Evolutionary conservation across 1,284 basidiomycete genomes (phyloP), one percentile per base, ranked within the genome.

Genomic region (Cutaneotrichosporon sp.): DNA sequence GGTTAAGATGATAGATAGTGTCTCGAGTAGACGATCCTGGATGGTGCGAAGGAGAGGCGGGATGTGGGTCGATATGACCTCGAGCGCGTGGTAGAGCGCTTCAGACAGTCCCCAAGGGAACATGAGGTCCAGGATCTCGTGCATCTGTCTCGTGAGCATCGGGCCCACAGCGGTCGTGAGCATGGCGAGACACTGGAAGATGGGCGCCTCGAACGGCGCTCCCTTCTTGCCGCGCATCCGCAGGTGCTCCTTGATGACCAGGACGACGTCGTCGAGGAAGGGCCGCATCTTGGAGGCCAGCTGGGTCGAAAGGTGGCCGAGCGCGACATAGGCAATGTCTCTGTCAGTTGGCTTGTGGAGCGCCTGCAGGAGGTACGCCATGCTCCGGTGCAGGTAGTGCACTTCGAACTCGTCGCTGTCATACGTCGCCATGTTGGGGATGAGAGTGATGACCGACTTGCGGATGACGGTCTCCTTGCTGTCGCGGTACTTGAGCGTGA

Each of bases 141-240:
- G 97, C 72, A 99, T 85, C 64, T 97, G 86, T 74, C 95, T 92
- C 0, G 97, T 98, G 59, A 99, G 84, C 76, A 95, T 96, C 1
- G 95, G 94, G 0, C 97, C 97, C 46, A 99, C 94, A 5, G 97
- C 93, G 0, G 89, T 88, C 1, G 95, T 94, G 58, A 99, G 84
- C 91, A 98, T 95, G 40, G 93, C 93, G 57, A 99, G 87, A 79
- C 97, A 99, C 83, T 98, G 92, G 76, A 99, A 99, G 69, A 99
- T 95, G 0, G 96, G 91, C 67, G 92, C 92, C 81, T 98, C 96
- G 16, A 90, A 89, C 5, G 91, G 90, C 3, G 92, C 91, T 73
- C 92, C 93, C 84, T 96, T 98, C 79, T 90, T 92, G 53, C 92
- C 94, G 78, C 90, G 84, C 73, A 87, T 86, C 73, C 91, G 88